Evolutionary conservation across 1,139 yeast species (phyloP).

Genomic region (Pichia cactophila): DNA sequence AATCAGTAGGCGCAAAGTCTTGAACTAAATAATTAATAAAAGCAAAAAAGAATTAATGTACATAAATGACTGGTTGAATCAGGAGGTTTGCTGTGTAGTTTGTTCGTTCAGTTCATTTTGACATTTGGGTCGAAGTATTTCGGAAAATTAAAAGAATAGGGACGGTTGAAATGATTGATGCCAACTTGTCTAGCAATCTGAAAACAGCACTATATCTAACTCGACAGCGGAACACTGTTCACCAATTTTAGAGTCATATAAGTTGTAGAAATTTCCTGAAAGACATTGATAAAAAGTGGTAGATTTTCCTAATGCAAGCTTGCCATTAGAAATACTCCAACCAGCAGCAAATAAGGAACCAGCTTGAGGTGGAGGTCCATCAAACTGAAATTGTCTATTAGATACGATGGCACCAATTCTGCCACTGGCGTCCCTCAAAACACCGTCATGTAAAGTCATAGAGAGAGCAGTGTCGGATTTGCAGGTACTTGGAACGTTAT

Average conservation of each 20-base stretch:
- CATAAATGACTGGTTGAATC: neutral
- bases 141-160: no score
- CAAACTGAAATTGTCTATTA: slow-evolving; percentile 80
- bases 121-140: no score
- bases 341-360: slow-evolving; percentile 81
- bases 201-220: slow-evolving; percentile 52
- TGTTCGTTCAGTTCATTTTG: neutral
- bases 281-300: slow-evolving; percentile 66
- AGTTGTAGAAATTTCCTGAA: slow-evolving; percentile 73
- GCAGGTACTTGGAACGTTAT: slow-evolving; percentile 34
- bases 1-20: no score
- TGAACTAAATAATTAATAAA: neutral
- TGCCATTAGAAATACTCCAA: slow-evolving; percentile 65
- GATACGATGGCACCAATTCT: slow-evolving; percentile 78
- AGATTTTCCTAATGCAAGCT: slow-evolving; percentile 58
- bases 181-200: slow-evolving; percentile 3
- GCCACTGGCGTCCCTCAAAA: slow-evolving; percentile 53
- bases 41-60: neutral
- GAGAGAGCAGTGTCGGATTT: slow-evolving; percentile 42
- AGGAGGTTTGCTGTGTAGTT: neutral
- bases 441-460: slow-evolving; percentile 43
- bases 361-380: slow-evolving; percentile 87
- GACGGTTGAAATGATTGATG: no score
- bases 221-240: slow-evolving; percentile 59
- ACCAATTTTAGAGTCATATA: slow-evolving; percentile 62